Evolutionary conservation across 1,284 basidiomycete species (phyloP).

Genomic region (Filobasidium uniguttulatum): DNA sequence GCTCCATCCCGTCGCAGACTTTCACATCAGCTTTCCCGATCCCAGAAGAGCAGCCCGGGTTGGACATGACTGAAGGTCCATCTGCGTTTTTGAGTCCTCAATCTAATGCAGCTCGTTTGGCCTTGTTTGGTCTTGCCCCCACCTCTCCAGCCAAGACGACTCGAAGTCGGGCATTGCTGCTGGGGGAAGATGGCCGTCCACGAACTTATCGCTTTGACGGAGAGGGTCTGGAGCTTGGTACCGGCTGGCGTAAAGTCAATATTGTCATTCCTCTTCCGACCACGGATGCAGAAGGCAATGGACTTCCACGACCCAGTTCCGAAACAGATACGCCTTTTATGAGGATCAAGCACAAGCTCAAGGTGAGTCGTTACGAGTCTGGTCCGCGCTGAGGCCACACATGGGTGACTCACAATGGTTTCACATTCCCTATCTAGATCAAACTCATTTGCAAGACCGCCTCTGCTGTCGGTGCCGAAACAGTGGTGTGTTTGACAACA

Average conservation of each 20-base stretch:
- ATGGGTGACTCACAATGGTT: not conserved
- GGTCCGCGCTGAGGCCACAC: too few species aligned
- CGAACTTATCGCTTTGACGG: slow-evolving; percentile 30
- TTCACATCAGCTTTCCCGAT: slow-evolving; percentile 23
- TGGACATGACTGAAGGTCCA: too few species aligned
- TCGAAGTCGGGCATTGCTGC: slow-evolving; percentile 8
- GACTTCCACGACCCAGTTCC: slow-evolving; percentile 3
- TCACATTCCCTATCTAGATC: slow-evolving; percentile 14
- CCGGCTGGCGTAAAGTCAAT: slow-evolving; percentile 27
- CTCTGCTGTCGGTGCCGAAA: slow-evolving; percentile 15
- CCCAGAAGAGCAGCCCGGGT: slow-evolving; percentile 23
- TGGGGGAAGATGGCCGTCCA: slow-evolving; percentile 13
- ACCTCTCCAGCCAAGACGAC: slow-evolving; percentile 12
- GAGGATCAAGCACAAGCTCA: slow-evolving; percentile 28
- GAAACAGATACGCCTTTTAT: slow-evolving; percentile 22
- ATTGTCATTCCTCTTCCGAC: slow-evolving; percentile 29
- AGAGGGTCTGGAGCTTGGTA: slow-evolving; percentile 22
- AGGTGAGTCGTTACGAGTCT: too few species aligned
- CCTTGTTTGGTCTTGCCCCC: slow-evolving; percentile 7
- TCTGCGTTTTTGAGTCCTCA: slow-evolving; percentile 22
- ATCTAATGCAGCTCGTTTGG: slow-evolving; percentile 16
- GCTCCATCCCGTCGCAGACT: slow-evolving; percentile 18
- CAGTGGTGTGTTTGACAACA: slow-evolving; percentile 23
- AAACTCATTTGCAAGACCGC: slow-evolving; percentile 21
- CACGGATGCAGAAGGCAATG: slow-evolving; percentile 1